These are phyloP conservation scores for Dunaliella salina DNA, from an alignment of 163 green algal genomes.

Conservation along the genomic window DNA sequence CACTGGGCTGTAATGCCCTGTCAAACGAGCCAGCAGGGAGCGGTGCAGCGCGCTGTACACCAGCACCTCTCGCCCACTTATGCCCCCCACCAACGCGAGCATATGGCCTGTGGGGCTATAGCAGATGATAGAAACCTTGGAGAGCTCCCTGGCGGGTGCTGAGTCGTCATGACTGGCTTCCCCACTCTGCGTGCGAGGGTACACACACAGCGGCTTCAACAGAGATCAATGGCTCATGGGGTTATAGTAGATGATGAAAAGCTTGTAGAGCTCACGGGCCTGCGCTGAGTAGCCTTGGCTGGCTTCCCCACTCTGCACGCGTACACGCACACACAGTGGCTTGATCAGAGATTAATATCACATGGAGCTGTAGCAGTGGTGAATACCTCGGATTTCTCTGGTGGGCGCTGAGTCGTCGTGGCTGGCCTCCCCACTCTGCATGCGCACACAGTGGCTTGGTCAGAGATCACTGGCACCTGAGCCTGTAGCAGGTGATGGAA, in stretches of 20 bases:
- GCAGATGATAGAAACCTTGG: neutral
- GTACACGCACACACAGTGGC: too few relatives aligned
- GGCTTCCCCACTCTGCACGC: neutral
- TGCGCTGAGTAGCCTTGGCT: neutral
- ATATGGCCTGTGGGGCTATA: conserved; percentile 24
- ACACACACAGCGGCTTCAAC: too few relatives aligned
- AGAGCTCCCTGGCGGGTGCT: neutral
- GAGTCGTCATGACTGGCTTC: neutral
- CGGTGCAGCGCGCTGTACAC: conserved; percentile 38
- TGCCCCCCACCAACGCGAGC: conserved; percentile 28
- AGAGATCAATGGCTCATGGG: conserved; percentile 27
- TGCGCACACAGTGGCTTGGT: too few relatives aligned
- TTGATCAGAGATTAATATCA: too few relatives aligned
- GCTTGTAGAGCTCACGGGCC: neutral
- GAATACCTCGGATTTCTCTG: neutral
- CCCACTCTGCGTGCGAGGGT: neutral
- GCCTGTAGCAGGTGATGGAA: neutral
- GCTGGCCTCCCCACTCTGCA: too few relatives aligned
- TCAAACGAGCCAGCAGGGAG: conserved; percentile 29
- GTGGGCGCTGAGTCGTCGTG: neutral
- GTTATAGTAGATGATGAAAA: neutral
- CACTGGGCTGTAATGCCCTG: conserved; percentile 35
- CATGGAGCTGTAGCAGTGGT: conserved; percentile 2
- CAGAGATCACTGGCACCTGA: conserved; percentile 29
- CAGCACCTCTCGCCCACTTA: conserved; percentile 21